These are phyloP conservation scores for Suillus spraguei DNA, from an alignment of 768 basidiomycete genomes.

Conservation along the genomic window DNA sequence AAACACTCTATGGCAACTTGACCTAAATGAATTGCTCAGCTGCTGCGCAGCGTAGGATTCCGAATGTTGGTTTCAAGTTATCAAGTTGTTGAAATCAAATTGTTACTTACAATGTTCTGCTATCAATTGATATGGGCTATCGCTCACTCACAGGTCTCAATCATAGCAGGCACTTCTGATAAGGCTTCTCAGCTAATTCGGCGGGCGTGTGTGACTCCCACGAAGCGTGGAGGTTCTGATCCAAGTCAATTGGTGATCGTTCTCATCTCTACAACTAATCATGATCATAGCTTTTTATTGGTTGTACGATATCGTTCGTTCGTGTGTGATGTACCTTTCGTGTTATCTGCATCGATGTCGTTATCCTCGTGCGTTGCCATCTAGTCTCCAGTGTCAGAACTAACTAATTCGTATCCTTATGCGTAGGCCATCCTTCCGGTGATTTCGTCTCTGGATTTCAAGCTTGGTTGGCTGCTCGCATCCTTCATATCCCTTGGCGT, in stretches of 20 bases:
- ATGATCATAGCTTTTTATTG: neutral
- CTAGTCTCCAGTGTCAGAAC: neutral
- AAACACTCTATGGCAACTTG: neutral
- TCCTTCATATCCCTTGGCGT: neutral
- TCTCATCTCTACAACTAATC: neutral
- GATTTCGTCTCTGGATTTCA: neutral
- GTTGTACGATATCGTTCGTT: neutral
- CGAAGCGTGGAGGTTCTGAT: slow-evolving; percentile 1
- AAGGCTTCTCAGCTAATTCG: neutral
- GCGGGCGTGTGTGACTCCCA: neutral
- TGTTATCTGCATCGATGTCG: neutral
- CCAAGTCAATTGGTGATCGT: neutral
- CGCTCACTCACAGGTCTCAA: neutral
- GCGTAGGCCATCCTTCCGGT: neutral
- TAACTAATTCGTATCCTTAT: neutral
- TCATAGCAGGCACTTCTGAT: neutral
- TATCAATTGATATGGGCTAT: neutral
- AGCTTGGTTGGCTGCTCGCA: neutral
- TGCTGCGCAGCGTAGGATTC: neutral
- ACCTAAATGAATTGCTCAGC: neutral
- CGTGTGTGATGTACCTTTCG: neutral
- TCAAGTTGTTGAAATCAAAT: neutral
- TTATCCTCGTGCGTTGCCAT: neutral
- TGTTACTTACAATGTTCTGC: neutral
- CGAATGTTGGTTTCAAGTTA: neutral